Percentiles rank a stretch among this genome's conserved stretches.
Conservation (phyloP, 495 filamentous ascomycete species). For the Beverwykella pulmonaria region DNA sequence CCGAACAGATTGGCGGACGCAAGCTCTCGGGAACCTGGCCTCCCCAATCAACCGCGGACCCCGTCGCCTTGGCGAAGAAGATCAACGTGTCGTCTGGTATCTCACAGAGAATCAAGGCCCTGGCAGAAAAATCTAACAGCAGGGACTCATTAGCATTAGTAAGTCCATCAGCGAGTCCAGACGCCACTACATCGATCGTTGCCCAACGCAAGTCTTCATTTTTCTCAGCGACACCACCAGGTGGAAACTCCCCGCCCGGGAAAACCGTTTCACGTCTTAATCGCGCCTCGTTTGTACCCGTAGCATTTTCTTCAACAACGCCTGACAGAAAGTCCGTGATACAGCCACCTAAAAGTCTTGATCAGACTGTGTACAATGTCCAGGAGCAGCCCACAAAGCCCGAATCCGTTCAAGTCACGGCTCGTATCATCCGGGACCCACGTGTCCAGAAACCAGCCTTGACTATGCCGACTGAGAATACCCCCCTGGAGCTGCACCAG, state of each 20-base stretch:
- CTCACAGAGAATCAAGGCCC: constrained; percentile 83
- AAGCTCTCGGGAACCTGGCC: constrained; percentile 30
- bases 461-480: constrained; percentile 50
- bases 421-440: constrained; percentile 71
- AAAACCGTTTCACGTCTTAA: constrained; percentile 28
- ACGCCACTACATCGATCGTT: constrained; percentile 35
- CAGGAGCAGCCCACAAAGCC: constrained; percentile 39
- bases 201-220: constrained; percentile 40
- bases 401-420: constrained; percentile 78
- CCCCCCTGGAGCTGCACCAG: constrained; percentile 64
- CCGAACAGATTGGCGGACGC: constrained; percentile 18
- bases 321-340: constrained; percentile 28
- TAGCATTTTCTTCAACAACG: constrained; percentile 24
- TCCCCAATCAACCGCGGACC: constrained; percentile 29
- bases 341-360: constrained; percentile 24
- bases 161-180: constrained; percentile 34
- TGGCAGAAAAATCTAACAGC: constrained; percentile 51
- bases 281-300: constrained; percentile 28
- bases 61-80: constrained; percentile 63
- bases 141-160: constrained; percentile 36
- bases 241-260: constrained; percentile 26
- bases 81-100: constrained; percentile 85
- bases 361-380: constrained; percentile 31
- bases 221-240: constrained; percentile 26
- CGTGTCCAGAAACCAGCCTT: constrained; percentile 39